Conservation (phyloP, 1,284 basidiomycete species). For the Microbotryum lychnidis-dioicae region DNA sequence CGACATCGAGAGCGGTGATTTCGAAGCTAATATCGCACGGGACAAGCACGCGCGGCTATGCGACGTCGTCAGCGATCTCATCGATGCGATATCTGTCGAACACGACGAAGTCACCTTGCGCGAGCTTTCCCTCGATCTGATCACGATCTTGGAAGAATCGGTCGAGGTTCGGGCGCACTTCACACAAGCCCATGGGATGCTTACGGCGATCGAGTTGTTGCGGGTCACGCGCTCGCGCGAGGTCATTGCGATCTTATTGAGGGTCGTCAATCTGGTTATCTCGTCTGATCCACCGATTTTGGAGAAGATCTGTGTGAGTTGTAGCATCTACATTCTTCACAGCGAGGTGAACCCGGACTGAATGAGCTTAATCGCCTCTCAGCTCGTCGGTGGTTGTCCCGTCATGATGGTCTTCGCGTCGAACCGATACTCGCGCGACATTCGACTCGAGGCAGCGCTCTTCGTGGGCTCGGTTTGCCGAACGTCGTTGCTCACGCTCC, state of each 20-base stretch:
- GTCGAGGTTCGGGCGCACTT: constrained; percentile 86
- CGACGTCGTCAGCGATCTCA: constrained; percentile 67
- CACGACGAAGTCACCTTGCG: constrained; percentile 69
- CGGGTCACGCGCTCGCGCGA: constrained; percentile 73
- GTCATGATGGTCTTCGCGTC: constrained; percentile 66
- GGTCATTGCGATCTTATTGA: constrained; percentile 67
- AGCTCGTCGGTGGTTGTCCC: constrained; percentile 39
- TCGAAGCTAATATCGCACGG: constrained; percentile 78
- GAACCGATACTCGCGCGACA: constrained; percentile 87
- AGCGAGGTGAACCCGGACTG: constrained; percentile 3
- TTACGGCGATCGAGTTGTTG: constrained; percentile 84
- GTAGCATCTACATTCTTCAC: not conserved
- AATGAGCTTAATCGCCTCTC: not conserved
- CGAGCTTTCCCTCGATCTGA: constrained; percentile 75
- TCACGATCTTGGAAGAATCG: constrained; percentile 66
- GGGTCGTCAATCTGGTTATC: constrained; percentile 86
- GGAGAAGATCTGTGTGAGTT: constrained; percentile 81
- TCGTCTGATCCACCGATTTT: constrained; percentile 73
- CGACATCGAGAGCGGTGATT: constrained; percentile 38
- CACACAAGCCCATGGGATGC: constrained; percentile 84
- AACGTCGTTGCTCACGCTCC: constrained; percentile 81
- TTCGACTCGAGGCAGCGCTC: constrained; percentile 86
- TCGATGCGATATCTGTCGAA: constrained; percentile 60
- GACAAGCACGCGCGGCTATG: constrained; percentile 83
- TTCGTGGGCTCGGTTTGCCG: constrained; percentile 89